Evolutionary conservation across 257 asterid genomes (phyloP), one percentile per base, ranked within the genome.

Genomic region (Solanum stenotomum): DNA sequence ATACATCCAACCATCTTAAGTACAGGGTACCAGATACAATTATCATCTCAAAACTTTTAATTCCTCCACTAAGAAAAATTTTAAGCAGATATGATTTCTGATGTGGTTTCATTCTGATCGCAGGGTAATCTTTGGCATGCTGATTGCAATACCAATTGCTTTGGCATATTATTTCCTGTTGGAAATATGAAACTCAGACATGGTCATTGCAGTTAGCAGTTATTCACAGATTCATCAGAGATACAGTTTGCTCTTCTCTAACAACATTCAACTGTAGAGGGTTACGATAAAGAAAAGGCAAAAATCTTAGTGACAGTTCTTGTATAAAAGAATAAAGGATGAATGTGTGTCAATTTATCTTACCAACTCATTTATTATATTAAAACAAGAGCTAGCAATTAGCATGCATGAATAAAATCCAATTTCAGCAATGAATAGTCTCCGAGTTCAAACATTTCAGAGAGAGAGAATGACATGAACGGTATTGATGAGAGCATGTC

Each of bases 81-180:
- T 49, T 37, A 70, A 46, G 12, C 37, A 16, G 59, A 76, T 76
- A 63, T 13, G 20, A 81, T 15, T 42, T 5, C 18, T 59, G 87
- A 87, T 35, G 78, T 89, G 56, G 67, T 76, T 87, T 59, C 42
- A 90, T 52, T 10, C 31, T 81, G 72, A 22, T 87, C 89, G 71
- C 65, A 96, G 99, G 98, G 94, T 95, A 87, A 91, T 94, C 87
- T 91, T 95, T 89, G 98, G 99, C 44, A 87, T 95, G 95, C 91
- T 95, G 84, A 85, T 96, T 23, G 97, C 98, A 22, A 91, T 93
- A 76, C 99, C 99, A 25, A 85, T 94, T 33, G 94, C 96, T 77
- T 85, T 96, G 89, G 95, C 94, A 75, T 96, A 95, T 92, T 96
- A 94, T 93, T 94, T 92, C 91, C 91, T 95, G 85, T 88, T 94